Conservation (phyloP, 805 yeast species). For the Wickerhamiella musiphila region DNA sequence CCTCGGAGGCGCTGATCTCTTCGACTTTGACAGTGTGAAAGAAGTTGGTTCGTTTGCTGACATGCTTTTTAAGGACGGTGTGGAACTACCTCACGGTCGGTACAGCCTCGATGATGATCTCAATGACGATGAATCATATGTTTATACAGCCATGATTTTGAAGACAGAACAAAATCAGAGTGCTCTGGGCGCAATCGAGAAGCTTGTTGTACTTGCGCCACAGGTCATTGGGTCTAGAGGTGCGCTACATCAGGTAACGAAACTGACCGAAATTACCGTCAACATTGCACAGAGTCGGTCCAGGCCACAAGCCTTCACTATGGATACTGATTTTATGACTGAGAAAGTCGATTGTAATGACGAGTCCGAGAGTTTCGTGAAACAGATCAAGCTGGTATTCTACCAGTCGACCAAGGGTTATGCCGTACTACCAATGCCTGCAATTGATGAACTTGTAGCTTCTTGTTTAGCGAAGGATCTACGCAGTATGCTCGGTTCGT, state of each 20-base stretch:
- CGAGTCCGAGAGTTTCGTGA: constrained; percentile 1
- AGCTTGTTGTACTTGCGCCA: constrained; percentile 10
- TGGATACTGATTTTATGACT: too few species aligned
- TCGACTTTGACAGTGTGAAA: too few species aligned
- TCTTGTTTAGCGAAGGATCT: constrained; percentile 8
- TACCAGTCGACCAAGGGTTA: constrained; percentile 2
- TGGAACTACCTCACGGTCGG: constrained; percentile 31
- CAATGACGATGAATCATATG: constrained; percentile 10
- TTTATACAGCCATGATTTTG: not conserved
- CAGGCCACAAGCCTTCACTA: not conserved
- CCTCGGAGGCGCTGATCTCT: too few species aligned
- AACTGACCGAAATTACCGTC: not conserved
- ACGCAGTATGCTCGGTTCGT: constrained; percentile 1
- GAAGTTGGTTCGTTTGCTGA: too few species aligned
- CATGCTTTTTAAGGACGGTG: constrained; percentile 21
- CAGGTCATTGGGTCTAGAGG: constrained; percentile 2
- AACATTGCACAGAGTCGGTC: not conserved
- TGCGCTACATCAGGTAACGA: not conserved
- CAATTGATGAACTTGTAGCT: constrained; percentile 8
- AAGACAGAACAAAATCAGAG: not conserved
- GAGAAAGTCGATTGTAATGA: constrained; percentile 2
- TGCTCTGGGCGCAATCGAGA: too few species aligned
- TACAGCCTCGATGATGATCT: constrained; percentile 32
- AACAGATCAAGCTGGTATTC: not conserved
- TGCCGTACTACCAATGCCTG: constrained; percentile 6